Evolutionary conservation across 768 basidiomycete species (phyloP), one percentile per base, ranked within the genome.

Genomic region (Amanita inopinata): DNA sequence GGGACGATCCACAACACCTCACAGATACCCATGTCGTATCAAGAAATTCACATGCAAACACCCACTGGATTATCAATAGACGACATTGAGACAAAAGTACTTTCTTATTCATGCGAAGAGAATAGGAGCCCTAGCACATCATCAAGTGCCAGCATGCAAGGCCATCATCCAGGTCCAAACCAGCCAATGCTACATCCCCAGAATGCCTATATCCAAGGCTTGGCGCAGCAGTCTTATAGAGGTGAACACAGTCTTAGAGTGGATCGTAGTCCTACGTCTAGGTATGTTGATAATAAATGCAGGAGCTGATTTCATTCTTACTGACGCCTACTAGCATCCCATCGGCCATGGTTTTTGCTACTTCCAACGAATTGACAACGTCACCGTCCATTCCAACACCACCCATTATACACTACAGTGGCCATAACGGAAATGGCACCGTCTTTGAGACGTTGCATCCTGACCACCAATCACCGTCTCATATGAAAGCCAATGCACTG

Each of bases 101-200:
- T 18, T 1, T 12, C 15, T 17, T 35, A 35, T 14, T n/a, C 17
- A 5, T 37, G 37, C 25, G 43, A 37, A 3, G 43, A 44, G 11
- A 37, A 31, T 36, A 44, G 43, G 35, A 44, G 43, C 15, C 43
- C 43, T 7, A 44, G 43, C 28, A 37, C 43, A 5, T 44, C 43
- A 1, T 44, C 43, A 3, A 44, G 25, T 35, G 14, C 43, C 10
- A 37, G 43, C 18, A 35, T 37, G 10, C 42, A 43, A 12, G 41
- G 41, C 2, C 37, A 38, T 15, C 37, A 38, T n/a, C 24, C 37
- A 11, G n/a, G 37, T 38, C n/a, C 4, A 11, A 39, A 14, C 23
- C 38, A 9, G 23, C n/a, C 24, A 5, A 27, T 39, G 25, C 7
- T 39, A 6, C 43, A 36, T 14, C 23, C 25, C 11, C 40, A 33